phyloP scores from a whole-genome alignment of 768 basidiomycete genomes.

The Tricholoma hemisulphureum region DNA sequence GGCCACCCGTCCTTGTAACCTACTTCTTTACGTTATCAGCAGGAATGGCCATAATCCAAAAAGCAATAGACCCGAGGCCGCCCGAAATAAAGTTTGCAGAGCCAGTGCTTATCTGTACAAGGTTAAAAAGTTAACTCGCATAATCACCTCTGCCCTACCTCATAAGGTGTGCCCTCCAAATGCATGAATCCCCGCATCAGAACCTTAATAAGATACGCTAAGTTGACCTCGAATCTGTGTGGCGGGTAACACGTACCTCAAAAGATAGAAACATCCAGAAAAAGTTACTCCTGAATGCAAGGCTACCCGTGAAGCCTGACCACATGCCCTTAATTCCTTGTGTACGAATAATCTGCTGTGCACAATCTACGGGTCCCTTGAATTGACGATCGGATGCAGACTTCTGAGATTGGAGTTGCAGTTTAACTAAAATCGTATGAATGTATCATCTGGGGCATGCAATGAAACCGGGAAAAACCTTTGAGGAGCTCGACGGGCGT shows the following conservation, averaged over 20 bases:
- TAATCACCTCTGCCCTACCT: constrained; percentile 35
- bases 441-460: constrained; percentile 49
- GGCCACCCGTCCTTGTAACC: constrained; percentile 16
- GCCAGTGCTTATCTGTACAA: constrained; percentile 54
- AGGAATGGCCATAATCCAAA: constrained; percentile 70
- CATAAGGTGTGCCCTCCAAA: constrained; percentile 58
- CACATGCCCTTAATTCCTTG: constrained; percentile 70
- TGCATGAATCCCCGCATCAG: constrained; percentile 59
- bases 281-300: constrained; percentile 73
- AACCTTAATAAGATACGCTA: constrained; percentile 31
- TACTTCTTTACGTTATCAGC: constrained; percentile 85
- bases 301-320: constrained; percentile 72
- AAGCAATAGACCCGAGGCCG: constrained; percentile 59
- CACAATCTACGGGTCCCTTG: constrained; percentile 65
- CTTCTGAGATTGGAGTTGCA: constrained; percentile 65
- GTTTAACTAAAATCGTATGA: constrained; percentile 55
- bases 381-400: constrained; percentile 52
- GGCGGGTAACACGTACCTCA: constrained; percentile 45
- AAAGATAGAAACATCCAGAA: constrained; percentile 77
- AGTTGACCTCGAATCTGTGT: not conserved
- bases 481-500: constrained; percentile 81
- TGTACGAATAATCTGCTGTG: constrained; percentile 55
- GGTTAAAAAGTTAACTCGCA: not conserved
- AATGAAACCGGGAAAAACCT: constrained; percentile 35
- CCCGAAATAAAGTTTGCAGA: constrained; percentile 65